Percentiles rank a stretch among this genome's conserved stretches.
phyloP scores from a whole-genome alignment of 805 yeast genomes.

The Starmerella gropengiesseri region DNA sequence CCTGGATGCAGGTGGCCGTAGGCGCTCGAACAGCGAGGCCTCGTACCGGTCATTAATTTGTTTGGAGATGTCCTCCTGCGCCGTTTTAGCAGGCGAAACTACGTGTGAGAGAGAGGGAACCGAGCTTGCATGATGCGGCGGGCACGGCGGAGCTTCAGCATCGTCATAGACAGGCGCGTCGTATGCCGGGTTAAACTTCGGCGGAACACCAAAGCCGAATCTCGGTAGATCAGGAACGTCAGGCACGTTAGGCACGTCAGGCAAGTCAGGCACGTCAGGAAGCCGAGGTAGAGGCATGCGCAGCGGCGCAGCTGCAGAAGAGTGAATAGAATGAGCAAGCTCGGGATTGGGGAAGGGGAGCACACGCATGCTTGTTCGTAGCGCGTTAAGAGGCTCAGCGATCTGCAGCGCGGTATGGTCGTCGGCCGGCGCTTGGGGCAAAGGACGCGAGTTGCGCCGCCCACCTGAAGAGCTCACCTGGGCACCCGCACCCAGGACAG shows the following conservation, averaged over 20 bases:
- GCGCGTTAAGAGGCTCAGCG: background rate
- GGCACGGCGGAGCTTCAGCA: background rate
- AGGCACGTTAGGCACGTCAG: background rate
- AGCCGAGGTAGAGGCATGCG: no score
- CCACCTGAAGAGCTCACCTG: no score
- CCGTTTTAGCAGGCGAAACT: background rate
- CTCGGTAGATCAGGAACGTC: background rate
- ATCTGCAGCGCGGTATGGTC: background rate
- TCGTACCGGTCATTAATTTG: slow-evolving; percentile 32
- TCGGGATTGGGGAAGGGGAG: no score
- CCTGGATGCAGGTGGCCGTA: slow-evolving; percentile 16
- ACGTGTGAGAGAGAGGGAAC: background rate
- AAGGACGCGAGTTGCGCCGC: slow-evolving; percentile 7
- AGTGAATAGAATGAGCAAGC: no score
- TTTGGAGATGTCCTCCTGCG: slow-evolving; percentile 22
- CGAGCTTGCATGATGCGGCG: slow-evolving; percentile 5
- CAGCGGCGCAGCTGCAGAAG: no score
- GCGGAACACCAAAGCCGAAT: background rate
- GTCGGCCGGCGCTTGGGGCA: slow-evolving; percentile 11
- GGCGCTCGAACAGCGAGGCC: slow-evolving; percentile 27
- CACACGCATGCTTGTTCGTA: no score
- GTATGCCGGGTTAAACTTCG: background rate
- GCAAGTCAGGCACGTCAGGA: background rate
- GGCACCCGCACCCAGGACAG: no score
- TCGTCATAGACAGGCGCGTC: background rate